Percentiles rank a stretch among this genome's conserved stretches.
Evolutionary conservation across 345 rosid genomes (phyloP).

Genomic region (Microcos paniculata): DNA sequence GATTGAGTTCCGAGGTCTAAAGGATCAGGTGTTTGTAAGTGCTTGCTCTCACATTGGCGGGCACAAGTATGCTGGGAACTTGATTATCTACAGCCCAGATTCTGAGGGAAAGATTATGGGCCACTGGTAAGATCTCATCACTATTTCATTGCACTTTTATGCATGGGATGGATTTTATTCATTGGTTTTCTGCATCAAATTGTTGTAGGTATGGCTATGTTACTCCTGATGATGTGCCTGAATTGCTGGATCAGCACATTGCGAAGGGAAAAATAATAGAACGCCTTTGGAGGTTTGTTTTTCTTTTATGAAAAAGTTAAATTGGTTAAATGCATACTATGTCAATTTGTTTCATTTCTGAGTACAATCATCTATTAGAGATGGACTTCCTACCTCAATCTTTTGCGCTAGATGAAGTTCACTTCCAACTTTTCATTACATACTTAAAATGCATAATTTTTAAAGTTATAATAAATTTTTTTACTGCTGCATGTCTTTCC

Average conservation of each 20-base stretch:
- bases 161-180: background rate
- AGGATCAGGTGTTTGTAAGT: constrained; percentile 53
- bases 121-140: constrained; percentile 58
- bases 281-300: constrained; percentile 73
- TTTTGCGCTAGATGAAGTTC: background rate
- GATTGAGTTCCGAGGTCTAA: constrained; percentile 59
- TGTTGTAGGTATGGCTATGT: constrained; percentile 92
- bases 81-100: constrained; percentile 72
- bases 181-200: background rate
- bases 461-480: background rate
- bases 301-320: background rate
- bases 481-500: background rate
- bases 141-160: background rate
- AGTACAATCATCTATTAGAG: background rate
- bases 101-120: constrained; percentile 61
- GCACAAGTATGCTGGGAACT: constrained; percentile 96
- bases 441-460: background rate
- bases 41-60: constrained; percentile 96
- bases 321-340: background rate
- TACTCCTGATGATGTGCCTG: constrained; percentile 86
- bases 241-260: constrained; percentile 84
- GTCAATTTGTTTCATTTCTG: background rate
- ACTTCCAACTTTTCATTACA: background rate
- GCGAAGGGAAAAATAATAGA: constrained; percentile 66
- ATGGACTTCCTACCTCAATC: background rate